Evolutionary conservation across 441 rosid species (phyloP).

Genomic region (Omphalea diandra): DNA sequence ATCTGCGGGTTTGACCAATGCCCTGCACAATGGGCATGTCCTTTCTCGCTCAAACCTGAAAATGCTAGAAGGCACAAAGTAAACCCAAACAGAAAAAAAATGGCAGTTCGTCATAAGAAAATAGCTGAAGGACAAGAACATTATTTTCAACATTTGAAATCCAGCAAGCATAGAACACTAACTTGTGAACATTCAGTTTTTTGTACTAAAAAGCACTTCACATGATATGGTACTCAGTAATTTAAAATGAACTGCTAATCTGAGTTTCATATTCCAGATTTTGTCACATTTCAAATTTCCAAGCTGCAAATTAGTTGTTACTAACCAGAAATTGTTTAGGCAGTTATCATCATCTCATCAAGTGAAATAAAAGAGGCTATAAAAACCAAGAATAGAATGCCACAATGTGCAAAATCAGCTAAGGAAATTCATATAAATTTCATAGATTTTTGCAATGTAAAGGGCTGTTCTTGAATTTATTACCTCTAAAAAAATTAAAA

Average conservation of each 20-base stretch:
- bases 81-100: conserved; percentile 10
- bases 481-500: not conserved
- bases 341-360: not conserved
- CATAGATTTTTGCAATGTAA: not conserved
- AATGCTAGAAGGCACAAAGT: conserved; percentile 10
- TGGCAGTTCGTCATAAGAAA: not conserved
- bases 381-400: conserved; percentile 1
- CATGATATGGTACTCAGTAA: not conserved
- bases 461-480: not conserved
- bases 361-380: not conserved
- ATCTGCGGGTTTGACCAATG: conserved; percentile 56
- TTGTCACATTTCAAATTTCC: not conserved
- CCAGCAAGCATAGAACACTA: not conserved
- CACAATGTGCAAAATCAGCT: not conserved
- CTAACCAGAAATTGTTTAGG: not conserved
- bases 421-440: not conserved
- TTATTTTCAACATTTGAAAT: not conserved
- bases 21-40: conserved; percentile 64
- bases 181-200: no score
- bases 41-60: conserved; percentile 75
- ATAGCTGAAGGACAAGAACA: not conserved
- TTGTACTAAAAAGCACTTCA: not conserved
- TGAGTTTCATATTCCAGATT: not conserved
- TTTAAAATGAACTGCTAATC: not conserved
- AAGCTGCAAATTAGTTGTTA: not conserved